These are phyloP conservation scores for Phyllostachys edulis DNA, from an alignment of 176 grass and related monocot genomes.

Conservation along the genomic window DNA sequence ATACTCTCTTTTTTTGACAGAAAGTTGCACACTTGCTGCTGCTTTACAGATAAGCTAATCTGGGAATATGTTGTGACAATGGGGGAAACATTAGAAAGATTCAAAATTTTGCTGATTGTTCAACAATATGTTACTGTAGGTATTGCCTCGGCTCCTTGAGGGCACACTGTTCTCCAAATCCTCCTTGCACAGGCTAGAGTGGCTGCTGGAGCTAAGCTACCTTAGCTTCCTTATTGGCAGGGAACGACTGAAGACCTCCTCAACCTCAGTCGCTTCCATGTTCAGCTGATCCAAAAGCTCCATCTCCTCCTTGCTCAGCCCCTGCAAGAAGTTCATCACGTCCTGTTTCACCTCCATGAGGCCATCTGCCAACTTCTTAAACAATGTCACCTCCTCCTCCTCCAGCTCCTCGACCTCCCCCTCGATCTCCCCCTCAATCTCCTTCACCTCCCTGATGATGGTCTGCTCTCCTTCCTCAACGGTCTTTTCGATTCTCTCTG, in stretches of 20 bases:
- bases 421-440: constrained; percentile 69
- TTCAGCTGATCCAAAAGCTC: constrained; percentile 81
- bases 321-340: constrained; percentile 67
- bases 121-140: constrained; percentile 35
- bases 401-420: constrained; percentile 77
- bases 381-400: constrained; percentile 58
- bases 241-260: constrained; percentile 68
- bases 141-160: constrained; percentile 6
- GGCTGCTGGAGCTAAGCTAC: constrained; percentile 36
- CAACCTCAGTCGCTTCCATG: constrained; percentile 82
- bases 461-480: constrained; percentile 80
- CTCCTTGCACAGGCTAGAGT: constrained; percentile 1
- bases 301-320: constrained; percentile 86
- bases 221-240: constrained; percentile 87
- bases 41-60: constrained; percentile 27
- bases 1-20: not conserved
- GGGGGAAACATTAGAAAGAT: not conserved
- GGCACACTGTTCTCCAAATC: constrained; percentile 2
- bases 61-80: not conserved
- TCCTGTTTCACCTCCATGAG: constrained; percentile 64
- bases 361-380: constrained; percentile 65
- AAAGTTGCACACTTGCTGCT: constrained; percentile 12
- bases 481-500: constrained; percentile 76
- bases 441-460: constrained; percentile 72
- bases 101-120: constrained; percentile 30